A percentile compares a stretch with the other conserved stretches of the same genome.
These are phyloP conservation scores for Alternaria atra DNA, from an alignment of 2,329 filamentous ascomycete genomes.

Conservation along the genomic window DNA sequence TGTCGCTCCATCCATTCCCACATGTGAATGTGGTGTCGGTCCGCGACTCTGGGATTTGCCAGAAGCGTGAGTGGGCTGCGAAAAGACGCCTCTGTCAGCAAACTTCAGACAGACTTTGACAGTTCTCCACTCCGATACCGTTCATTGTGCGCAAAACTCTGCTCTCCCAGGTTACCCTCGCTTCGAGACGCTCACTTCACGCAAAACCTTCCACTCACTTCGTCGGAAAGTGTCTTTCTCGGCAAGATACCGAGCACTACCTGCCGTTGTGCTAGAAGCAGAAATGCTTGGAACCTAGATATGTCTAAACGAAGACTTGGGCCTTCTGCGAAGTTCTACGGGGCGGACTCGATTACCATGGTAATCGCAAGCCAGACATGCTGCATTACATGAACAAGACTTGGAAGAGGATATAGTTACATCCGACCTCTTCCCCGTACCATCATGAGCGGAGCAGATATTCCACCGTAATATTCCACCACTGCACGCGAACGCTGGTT, in stretches of 20 bases:
- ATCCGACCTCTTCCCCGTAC: not conserved
- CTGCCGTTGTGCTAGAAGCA: not conserved
- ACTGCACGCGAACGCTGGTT: not conserved
- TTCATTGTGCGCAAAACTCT: slow-evolving; percentile 3
- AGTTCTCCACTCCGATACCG: slow-evolving; percentile 1
- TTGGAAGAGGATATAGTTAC: not conserved
- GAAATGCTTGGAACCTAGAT: slow-evolving; percentile 1
- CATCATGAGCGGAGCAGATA: not conserved
- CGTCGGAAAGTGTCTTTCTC: not conserved
- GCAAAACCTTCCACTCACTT: not conserved
- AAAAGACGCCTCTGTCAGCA: not conserved
- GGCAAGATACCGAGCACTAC: not conserved
- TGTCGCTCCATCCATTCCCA: not conserved
- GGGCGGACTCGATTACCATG: not conserved
- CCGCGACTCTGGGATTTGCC: not conserved
- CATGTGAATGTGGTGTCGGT: slow-evolving; percentile 1
- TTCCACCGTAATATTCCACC: not conserved
- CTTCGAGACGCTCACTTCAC: not conserved
- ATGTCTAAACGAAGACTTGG: not conserved
- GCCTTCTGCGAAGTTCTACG: not conserved
- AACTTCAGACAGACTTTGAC: not conserved
- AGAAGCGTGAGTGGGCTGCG: not conserved
- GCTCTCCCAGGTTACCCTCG: not conserved
- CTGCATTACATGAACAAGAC: not conserved
- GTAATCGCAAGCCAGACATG: not conserved